phyloP scores from a whole-genome alignment of 1,284 basidiomycete species.

The Ustilago cynodontis region DNA sequence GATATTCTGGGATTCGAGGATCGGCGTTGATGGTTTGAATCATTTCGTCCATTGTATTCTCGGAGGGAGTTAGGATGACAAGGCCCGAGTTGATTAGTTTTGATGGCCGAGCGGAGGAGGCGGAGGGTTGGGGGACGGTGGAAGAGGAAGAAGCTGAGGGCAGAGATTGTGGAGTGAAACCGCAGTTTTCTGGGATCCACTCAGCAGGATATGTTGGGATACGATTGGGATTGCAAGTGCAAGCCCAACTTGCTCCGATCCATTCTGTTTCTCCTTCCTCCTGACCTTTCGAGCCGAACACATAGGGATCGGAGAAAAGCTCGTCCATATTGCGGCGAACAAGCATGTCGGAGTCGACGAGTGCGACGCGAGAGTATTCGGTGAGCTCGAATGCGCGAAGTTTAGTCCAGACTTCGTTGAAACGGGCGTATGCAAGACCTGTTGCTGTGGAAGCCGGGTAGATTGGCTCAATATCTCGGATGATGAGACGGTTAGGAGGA shows the following conservation, averaged over 20 bases:
- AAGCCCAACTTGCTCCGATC: slow-evolving; percentile 88
- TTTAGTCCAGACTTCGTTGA: slow-evolving; percentile 68
- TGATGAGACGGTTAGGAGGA: slow-evolving; percentile 13
- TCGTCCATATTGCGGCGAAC: slow-evolving; percentile 90
- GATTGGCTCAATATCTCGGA: slow-evolving; percentile 52
- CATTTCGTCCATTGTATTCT: slow-evolving; percentile 75
- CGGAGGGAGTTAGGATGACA: slow-evolving; percentile 82
- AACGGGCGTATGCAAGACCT: slow-evolving; percentile 48
- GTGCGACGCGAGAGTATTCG: slow-evolving; percentile 78
- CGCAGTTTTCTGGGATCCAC: slow-evolving; percentile 91
- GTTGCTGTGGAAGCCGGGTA: slow-evolving; percentile 28
- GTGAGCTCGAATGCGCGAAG: slow-evolving; percentile 61
- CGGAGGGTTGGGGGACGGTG: slow-evolving; percentile 69
- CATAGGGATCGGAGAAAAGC: slow-evolving; percentile 75
- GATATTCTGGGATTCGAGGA: slow-evolving; percentile 78
- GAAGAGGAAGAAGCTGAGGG: slow-evolving; percentile 71
- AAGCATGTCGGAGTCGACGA: slow-evolving; percentile 93
- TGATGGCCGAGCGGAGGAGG: slow-evolving; percentile 78
- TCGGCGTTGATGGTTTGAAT: slow-evolving; percentile 78
- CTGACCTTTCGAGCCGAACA: slow-evolving; percentile 66
- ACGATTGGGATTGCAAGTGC: slow-evolving; percentile 90
- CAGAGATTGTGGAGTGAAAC: slow-evolving; percentile 75
- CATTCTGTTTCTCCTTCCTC: slow-evolving; percentile 72
- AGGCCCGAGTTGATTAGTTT: slow-evolving; percentile 87
- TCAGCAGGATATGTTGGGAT: slow-evolving; percentile 86